A percentile compares a stretch with the other conserved stretches of the same genome.
Conservation (phyloP, 768 basidiomycete species). For the Rhizopogon salebrosus region DNA sequence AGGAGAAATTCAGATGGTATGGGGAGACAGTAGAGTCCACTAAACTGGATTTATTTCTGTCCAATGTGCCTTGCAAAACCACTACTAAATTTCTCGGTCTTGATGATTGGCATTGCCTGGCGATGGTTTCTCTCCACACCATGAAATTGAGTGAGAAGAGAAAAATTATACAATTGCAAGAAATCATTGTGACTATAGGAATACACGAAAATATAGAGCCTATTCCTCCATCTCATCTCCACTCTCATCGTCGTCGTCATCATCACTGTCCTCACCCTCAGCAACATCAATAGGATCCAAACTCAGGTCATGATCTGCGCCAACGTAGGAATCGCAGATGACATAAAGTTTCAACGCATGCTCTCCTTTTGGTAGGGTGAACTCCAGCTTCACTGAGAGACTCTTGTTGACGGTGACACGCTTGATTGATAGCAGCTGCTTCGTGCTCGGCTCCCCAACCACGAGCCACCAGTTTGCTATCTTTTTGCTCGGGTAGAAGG, state of each 20-base stretch:
- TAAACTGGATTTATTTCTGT: no score
- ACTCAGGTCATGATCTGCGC: constrained; percentile 88
- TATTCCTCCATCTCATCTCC: constrained; percentile 60
- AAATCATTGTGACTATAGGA: neutral
- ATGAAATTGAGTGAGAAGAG: no score
- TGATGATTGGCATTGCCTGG: no score
- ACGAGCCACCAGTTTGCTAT: constrained; percentile 98
- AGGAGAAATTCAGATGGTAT: no score
- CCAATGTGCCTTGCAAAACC: no score
- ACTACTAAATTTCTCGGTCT: no score
- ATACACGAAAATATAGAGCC: neutral
- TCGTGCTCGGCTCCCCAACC: constrained; percentile 76
- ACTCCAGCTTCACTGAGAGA: constrained; percentile 84
- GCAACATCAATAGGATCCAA: constrained; percentile 81
- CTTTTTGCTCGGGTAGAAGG: constrained; percentile 88
- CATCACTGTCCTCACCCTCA: constrained; percentile 85
- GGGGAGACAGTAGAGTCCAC: no score
- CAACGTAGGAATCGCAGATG: constrained; percentile 89
- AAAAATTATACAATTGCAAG: neutral
- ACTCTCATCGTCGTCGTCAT: constrained; percentile 69
- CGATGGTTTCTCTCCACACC: no score
- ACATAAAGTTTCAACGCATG: constrained; percentile 83
- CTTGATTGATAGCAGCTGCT: constrained; percentile 78
- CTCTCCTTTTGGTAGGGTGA: constrained; percentile 79
- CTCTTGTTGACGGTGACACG: constrained; percentile 75